Evolutionary conservation across 2,329 filamentous ascomycete genomes (phyloP), one percentile per base, ranked within the genome.

Genomic region (Orbilia oligospora): DNA sequence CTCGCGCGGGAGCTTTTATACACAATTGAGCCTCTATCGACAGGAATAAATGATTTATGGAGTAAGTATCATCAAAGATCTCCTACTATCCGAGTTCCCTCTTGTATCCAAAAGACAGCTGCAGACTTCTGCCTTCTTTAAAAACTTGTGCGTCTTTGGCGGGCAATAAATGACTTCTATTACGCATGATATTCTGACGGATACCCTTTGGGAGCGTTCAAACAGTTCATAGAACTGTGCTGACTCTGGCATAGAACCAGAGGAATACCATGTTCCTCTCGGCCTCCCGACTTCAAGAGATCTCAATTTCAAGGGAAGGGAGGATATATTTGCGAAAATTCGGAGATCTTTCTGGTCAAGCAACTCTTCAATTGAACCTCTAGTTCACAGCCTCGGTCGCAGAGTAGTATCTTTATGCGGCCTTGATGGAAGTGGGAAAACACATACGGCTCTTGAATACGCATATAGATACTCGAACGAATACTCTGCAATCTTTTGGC

Each of bases 361-460:
- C n/a, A 18, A 27, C 8, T 55, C 48, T 6, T 3, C 44, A 36
- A 55, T 1, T 1, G 64, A 44, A 12, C 12, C 33, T 38, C 33
- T 27, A 18, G 18, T 18, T 30, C n/a, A 38, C 8, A 12, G 14
- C 64, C 2, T 18, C 4, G 18, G n/a, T 38, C 66, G 24, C 33
- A 41, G 30, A 27, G 53, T 38, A 3, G 44, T 71, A 20, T 18
- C 41, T 16, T 30, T 71, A 10, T 51, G 41, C 33, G 67, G 67
- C 5, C 30, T 64, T 27, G 67, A 44, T 44, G 67, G 67, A 46
- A 53, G 53, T 20, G 67, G 67, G 5, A 71, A 71, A 64, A 48
- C 67, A 8, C 18, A 44, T 18, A 53, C 38, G 12, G 67, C 53
- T 14, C 55, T 64, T 3, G 67, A 71, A 18, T 71, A 71, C 36